phyloP scores from a whole-genome alignment of 2,329 filamentous ascomycete species.

The Hypoxylon sp. region DNA sequence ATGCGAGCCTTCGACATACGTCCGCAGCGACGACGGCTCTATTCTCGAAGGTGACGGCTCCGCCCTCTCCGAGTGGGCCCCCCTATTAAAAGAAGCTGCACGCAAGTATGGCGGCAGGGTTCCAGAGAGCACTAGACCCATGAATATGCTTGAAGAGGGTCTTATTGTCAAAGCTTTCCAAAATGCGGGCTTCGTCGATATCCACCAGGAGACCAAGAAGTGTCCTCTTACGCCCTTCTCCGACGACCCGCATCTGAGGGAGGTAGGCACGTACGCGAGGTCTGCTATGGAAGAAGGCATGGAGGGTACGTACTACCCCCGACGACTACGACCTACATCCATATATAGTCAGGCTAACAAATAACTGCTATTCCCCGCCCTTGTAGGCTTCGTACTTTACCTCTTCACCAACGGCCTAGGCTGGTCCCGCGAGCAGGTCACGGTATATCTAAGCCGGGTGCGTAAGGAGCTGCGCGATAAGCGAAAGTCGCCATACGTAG shows the following conservation, averaged over 20 bases:
- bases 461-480: conserved; percentile 35
- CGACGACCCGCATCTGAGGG: conserved; percentile 20
- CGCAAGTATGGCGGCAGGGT: conserved; percentile 7
- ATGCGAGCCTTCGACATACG: conserved; percentile 32
- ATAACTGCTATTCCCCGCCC: background rate
- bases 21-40: conserved; percentile 36
- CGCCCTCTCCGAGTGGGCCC: conserved; percentile 19
- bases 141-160: conserved; percentile 29
- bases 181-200: conserved; percentile 32
- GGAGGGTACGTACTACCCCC: conserved; percentile 26
- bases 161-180: conserved; percentile 9
- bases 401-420: conserved; percentile 35
- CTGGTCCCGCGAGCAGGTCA: conserved; percentile 37
- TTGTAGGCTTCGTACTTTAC: conserved; percentile 29
- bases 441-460: conserved; percentile 29
- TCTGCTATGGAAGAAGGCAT: conserved; percentile 36
- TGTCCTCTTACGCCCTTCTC: conserved; percentile 34
- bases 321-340: background rate
- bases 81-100: conserved; percentile 13
- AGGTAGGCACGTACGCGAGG: conserved; percentile 31
- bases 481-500: conserved; percentile 33
- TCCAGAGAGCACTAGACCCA: conserved; percentile 5
- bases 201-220: conserved; percentile 21
- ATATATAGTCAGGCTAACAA: conserved; percentile 3
- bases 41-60: conserved; percentile 26